phyloP scores from a whole-genome alignment of 169 alveolate species.

The Plasmodium adleri region DNA sequence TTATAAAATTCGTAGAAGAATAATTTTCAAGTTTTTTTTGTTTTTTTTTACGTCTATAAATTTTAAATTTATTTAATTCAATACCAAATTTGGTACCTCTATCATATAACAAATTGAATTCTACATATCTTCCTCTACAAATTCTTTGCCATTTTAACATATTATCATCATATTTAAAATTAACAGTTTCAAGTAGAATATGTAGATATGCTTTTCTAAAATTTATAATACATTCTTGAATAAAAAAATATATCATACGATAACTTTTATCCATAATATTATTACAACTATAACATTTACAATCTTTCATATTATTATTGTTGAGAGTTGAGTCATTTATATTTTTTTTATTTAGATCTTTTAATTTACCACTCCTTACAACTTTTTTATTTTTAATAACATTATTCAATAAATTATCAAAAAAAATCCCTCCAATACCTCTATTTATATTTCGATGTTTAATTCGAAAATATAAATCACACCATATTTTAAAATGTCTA shows the following conservation, averaged over 20 bases:
- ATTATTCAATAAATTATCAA: slow-evolving; percentile 87
- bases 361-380: slow-evolving; percentile 17
- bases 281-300: slow-evolving; percentile 71
- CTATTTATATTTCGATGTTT: slow-evolving; percentile 87
- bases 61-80: slow-evolving; percentile 59
- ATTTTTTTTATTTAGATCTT: not conserved
- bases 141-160: slow-evolving; percentile 88
- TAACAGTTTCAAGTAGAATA: slow-evolving; percentile 82
- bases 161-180: slow-evolving; percentile 83
- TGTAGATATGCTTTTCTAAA: slow-evolving; percentile 82
- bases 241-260: slow-evolving; percentile 47
- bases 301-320: not conserved
- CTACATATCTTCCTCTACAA: slow-evolving; percentile 92
- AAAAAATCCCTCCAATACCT: slow-evolving; percentile 94
- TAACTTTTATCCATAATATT: slow-evolving; percentile 68
- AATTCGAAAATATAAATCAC: slow-evolving; percentile 89
- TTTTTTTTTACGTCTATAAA: slow-evolving; percentile 43
- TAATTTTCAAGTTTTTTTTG: slow-evolving; percentile 13
- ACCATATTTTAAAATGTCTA: slow-evolving; percentile 86
- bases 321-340: not conserved
- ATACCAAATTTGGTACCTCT: slow-evolving; percentile 93
- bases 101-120: slow-evolving; percentile 88
- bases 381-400: slow-evolving; percentile 12
- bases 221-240: slow-evolving; percentile 68
- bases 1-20: slow-evolving; percentile 31